Conservation (phyloP, 2,329 filamentous ascomycete species). For the Pezizomycotina sp. region DNA sequence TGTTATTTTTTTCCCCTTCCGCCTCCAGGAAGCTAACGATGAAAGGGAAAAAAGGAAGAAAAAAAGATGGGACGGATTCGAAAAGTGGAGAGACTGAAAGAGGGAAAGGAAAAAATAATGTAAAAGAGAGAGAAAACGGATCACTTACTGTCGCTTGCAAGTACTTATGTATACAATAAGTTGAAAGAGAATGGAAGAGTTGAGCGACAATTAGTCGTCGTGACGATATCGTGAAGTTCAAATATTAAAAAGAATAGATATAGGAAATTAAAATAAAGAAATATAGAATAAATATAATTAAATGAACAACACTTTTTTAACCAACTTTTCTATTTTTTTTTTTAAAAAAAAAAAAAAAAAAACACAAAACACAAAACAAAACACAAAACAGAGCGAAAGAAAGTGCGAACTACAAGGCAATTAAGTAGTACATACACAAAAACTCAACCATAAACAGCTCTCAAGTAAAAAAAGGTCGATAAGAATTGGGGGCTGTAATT, state of each 20-base stretch:
- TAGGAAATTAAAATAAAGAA: not conserved
- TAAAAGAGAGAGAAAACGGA: not conserved
- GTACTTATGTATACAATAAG: not conserved
- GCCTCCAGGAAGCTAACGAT: no score
- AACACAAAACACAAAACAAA: not conserved
- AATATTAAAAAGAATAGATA: not conserved
- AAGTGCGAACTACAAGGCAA: not conserved
- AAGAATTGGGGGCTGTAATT: conserved; percentile 1
- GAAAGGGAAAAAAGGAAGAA: not conserved
- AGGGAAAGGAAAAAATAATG: conserved; percentile 1
- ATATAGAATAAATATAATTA: not conserved
- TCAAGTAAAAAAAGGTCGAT: not conserved
- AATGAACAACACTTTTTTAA: no score
- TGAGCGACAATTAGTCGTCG: not conserved
- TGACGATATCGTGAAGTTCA: no score
- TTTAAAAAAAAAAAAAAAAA: not conserved
- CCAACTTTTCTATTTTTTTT: not conserved
- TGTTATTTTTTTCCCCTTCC: no score
- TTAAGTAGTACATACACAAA: conserved; percentile 3
- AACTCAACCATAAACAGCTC: not conserved
- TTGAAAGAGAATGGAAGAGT: not conserved
- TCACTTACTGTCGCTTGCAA: not conserved
- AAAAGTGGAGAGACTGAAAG: not conserved
- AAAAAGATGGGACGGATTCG: not conserved
- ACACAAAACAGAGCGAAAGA: not conserved